Base-by-base conservation (phyloP, 1,284 basidiomycete genomes). In the Tremellales sp. region DNA sequence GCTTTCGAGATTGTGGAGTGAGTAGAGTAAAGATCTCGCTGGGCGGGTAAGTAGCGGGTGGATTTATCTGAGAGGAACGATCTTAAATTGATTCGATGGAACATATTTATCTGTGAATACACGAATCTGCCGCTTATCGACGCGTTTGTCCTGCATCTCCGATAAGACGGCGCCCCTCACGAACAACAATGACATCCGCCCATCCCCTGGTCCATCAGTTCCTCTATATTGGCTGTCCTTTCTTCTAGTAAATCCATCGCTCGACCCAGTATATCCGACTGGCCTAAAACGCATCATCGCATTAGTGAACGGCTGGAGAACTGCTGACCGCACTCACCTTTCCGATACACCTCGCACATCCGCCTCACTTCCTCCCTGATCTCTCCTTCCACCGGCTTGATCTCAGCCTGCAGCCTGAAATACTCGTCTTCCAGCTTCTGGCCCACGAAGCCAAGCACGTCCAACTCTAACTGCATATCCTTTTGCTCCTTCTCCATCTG, bases 361-460 rank as follows among this genome's bases (percentile, higher is more conserved):
- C 33, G 33, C 28, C 44, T 46, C 7, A 66, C 58, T 9, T 61
- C 55, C 6, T 53, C 45, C 37, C 63, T 57, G 4, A 57, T 70
- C 4, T 56, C 39, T 50, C 3, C 62, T 53, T 14, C 47, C 49
- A 33, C 56, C 50, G 4, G 5, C 43, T 56, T 57, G 34, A 52
- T 26, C 9, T 41, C 41, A 10, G 44, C 54, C 14, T 80, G 80
- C 19, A 87, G 71, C 16, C 76, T 78, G 10, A 76, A 75, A 33
- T 83, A 60, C 53, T 85, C 72, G 18, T 71, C 67, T 48, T 79
- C 73, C 7, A 81, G 72, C 84, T 89, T 87, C 26, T 81, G 78
- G 9, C 74, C 74, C 48, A 90, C 63, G 60, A 78, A 74, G 9
- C 78, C 79, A 18, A 69, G 50, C 1, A 71, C 70, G 29, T 73